phyloP scores from a whole-genome alignment of 2,329 filamentous ascomycete genomes.

The Trichoderma oligosporum region DNA sequence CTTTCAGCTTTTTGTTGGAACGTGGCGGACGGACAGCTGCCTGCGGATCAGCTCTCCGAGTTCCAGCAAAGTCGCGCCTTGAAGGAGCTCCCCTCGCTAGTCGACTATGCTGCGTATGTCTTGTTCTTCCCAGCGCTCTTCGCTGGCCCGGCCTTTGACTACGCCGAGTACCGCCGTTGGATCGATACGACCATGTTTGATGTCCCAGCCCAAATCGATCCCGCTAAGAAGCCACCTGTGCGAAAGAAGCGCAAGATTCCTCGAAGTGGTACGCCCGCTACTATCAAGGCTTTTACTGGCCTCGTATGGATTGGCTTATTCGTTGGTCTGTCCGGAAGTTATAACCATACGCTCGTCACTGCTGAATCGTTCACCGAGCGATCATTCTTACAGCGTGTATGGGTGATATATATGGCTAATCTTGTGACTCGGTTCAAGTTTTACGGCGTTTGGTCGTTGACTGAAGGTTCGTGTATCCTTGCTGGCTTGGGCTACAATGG shows the following conservation, averaged over 20 bases:
- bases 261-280: slow-evolving; percentile 80
- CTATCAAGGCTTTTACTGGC: slow-evolving; percentile 69
- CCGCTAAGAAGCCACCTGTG: slow-evolving; percentile 77
- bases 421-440: slow-evolving; percentile 85
- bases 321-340: slow-evolving; percentile 66
- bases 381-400: slow-evolving; percentile 68
- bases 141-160: slow-evolving; percentile 90
- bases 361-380: slow-evolving; percentile 64
- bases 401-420: slow-evolving; percentile 77
- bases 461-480: slow-evolving; percentile 91
- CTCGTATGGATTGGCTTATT: slow-evolving; percentile 77
- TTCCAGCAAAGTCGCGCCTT: slow-evolving; percentile 81
- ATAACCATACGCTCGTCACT: slow-evolving; percentile 60
- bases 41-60: slow-evolving; percentile 75
- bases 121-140: slow-evolving; percentile 93
- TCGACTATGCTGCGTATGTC: slow-evolving; percentile 87
- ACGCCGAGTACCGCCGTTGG: slow-evolving; percentile 86
- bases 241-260: slow-evolving; percentile 90
- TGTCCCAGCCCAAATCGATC: slow-evolving; percentile 74
- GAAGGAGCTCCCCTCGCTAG: slow-evolving; percentile 64
- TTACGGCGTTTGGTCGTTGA: slow-evolving; percentile 91
- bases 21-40: slow-evolving; percentile 82
- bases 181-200: slow-evolving; percentile 95
- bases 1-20: slow-evolving; percentile 97
- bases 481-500: slow-evolving; percentile 93